A percentile compares a stretch with the other conserved stretches of the same genome.
These are phyloP conservation scores for Phytophthora nicotianae DNA, from an alignment of 352 stramenopile species.

Conservation along the genomic window DNA sequence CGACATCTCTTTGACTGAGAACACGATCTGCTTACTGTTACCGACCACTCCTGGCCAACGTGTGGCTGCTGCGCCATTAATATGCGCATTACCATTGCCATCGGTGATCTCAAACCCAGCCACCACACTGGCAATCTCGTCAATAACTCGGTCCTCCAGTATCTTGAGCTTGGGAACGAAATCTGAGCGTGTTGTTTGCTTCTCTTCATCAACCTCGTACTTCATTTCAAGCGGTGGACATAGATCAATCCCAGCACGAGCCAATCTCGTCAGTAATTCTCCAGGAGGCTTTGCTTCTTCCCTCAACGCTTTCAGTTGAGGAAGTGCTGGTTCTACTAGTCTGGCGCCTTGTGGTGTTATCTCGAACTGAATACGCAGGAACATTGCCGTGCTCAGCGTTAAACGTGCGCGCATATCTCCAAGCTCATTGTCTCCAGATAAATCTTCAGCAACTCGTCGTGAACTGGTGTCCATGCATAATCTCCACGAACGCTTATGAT, in stretches of 20 bases:
- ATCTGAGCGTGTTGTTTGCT: slow-evolving; percentile 26
- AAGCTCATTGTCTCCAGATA: slow-evolving; percentile 10
- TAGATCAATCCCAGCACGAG: slow-evolving; percentile 64
- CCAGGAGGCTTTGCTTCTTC: slow-evolving; percentile 48
- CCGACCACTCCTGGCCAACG: slow-evolving; percentile 39
- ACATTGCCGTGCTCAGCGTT: slow-evolving; percentile 62
- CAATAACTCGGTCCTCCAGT: slow-evolving; percentile 73
- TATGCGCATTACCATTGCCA: slow-evolving; percentile 22
- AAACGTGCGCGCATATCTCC: slow-evolving; percentile 45
- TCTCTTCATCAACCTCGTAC: slow-evolving; percentile 10
- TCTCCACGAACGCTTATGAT: slow-evolving; percentile 65
- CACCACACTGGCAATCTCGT: slow-evolving; percentile 71
- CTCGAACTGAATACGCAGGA: slow-evolving; percentile 65
- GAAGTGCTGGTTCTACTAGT: slow-evolving; percentile 52
- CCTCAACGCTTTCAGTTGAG: slow-evolving; percentile 51
- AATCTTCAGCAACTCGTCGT: slow-evolving; percentile 6
- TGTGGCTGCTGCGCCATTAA: slow-evolving; percentile 19
- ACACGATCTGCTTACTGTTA: slow-evolving; percentile 68
- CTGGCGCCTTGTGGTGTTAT: slow-evolving; percentile 65
- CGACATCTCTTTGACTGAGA: slow-evolving; percentile 74
- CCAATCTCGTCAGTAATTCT: slow-evolving; percentile 61
- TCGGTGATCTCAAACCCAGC: slow-evolving; percentile 64
- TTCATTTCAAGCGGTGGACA: slow-evolving; percentile 44
- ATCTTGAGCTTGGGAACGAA: slow-evolving; percentile 62
- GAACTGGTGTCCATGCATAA: slow-evolving; percentile 61